Conservation (phyloP, 2,329 filamentous ascomycete species). For the Uncinocarpus reesii region DNA sequence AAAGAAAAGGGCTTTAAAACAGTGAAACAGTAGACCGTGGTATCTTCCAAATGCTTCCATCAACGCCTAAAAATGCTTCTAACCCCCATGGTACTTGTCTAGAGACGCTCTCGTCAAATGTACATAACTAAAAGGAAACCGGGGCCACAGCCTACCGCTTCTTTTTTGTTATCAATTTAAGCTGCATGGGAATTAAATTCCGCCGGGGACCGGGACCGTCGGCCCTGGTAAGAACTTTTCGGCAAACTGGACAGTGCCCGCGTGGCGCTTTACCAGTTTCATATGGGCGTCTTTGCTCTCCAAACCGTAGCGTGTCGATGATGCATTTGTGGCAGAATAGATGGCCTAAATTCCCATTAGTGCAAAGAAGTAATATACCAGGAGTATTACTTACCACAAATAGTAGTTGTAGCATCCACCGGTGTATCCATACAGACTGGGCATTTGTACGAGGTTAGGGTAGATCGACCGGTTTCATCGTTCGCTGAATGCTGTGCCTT, state of each 20-base stretch:
- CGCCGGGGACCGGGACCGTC: slow-evolving; percentile 29
- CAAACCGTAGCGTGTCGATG: slow-evolving; percentile 48
- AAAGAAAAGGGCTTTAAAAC: not conserved
- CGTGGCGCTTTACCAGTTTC: slow-evolving; percentile 24
- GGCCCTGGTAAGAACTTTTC: slow-evolving; percentile 31
- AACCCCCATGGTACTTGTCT: too few relatives aligned
- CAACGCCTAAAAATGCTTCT: too few relatives aligned
- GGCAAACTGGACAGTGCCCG: slow-evolving; percentile 39
- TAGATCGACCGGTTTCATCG: slow-evolving; percentile 26
- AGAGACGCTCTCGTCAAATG: too few relatives aligned
- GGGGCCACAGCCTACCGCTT: not conserved
- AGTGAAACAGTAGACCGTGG: not conserved
- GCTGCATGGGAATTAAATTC: slow-evolving; percentile 31
- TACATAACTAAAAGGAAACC: too few relatives aligned
- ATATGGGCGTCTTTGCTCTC: slow-evolving; percentile 41
- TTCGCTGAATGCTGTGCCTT: slow-evolving; percentile 31
- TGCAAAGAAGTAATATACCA: not conserved
- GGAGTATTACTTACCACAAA: slow-evolving; percentile 43
- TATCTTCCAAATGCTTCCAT: too few relatives aligned
- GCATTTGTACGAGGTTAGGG: slow-evolving; percentile 45
- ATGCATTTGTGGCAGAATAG: slow-evolving; percentile 56
- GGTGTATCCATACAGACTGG: slow-evolving; percentile 55
- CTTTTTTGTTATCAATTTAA: slow-evolving; percentile 29
- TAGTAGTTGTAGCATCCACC: slow-evolving; percentile 49
- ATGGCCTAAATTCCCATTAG: slow-evolving; percentile 39